These are phyloP conservation scores for Tolypocladium endophyticum DNA, from an alignment of 2,329 filamentous ascomycete species.

Conservation along the genomic window DNA sequence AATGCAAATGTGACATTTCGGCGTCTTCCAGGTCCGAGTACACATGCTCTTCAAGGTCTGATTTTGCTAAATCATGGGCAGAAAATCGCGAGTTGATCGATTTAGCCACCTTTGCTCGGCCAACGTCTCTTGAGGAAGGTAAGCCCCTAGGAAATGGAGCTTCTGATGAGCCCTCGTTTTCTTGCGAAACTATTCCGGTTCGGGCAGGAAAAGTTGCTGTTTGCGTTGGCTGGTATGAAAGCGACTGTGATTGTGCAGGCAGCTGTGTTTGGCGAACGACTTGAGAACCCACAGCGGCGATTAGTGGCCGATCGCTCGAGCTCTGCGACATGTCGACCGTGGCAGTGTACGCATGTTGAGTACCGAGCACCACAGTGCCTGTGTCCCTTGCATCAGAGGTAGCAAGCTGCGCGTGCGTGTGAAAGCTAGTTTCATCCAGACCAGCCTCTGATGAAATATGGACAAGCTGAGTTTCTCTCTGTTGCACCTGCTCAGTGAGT, in stretches of 20 bases:
- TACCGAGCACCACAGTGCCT: constrained; percentile 30
- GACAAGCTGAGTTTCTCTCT: constrained; percentile 31
- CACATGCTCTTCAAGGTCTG: constrained; percentile 15
- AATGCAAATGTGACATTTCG: constrained; percentile 6
- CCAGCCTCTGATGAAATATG: constrained; percentile 31
- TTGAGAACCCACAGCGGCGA: constrained; percentile 28
- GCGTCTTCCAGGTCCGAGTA: constrained; percentile 20
- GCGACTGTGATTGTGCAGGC: constrained; percentile 14
- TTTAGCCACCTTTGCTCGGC: background rate
- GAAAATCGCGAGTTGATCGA: background rate
- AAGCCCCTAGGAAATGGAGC: constrained; percentile 16
- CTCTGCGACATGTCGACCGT: constrained; percentile 21
- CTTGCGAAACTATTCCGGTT: constrained; percentile 13
- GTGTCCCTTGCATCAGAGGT: constrained; percentile 3
- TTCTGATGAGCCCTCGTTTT: constrained; percentile 9
- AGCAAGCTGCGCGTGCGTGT: background rate
- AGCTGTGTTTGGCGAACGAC: constrained; percentile 43
- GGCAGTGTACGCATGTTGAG: constrained; percentile 25
- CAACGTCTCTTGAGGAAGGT: constrained; percentile 1
- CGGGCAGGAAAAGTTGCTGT: constrained; percentile 8
- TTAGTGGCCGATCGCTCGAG: constrained; percentile 20
- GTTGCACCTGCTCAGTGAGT: constrained; percentile 32
- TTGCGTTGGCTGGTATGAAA: constrained; percentile 9
- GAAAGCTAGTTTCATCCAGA: constrained; percentile 25
- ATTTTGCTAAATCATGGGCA: constrained; percentile 6